phyloP scores from a whole-genome alignment of 192 early-diverging fungal species.

The Coemansia umbellata region DNA sequence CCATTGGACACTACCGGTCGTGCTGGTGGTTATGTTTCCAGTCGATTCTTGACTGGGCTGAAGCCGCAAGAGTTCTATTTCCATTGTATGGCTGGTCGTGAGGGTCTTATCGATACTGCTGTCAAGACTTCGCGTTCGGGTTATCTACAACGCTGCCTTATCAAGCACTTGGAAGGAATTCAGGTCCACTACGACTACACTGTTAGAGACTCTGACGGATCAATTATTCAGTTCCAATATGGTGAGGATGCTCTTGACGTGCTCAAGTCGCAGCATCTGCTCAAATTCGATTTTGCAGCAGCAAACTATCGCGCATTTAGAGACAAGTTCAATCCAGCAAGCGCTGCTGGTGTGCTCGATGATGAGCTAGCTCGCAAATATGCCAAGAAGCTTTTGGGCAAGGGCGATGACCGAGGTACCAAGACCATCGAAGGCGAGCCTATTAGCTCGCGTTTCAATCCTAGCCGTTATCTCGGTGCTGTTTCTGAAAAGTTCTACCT shows the following conservation, averaged over 20 bases:
- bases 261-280: slow-evolving; percentile 86
- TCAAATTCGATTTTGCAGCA: slow-evolving; percentile 90
- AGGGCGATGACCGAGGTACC: slow-evolving; percentile 48
- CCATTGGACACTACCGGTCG: slow-evolving; percentile 86
- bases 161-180: slow-evolving; percentile 97
- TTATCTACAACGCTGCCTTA: slow-evolving; percentile 97
- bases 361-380: slow-evolving; percentile 68
- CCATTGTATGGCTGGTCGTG: slow-evolving; percentile 98
- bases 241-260: slow-evolving; percentile 98
- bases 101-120: slow-evolving; percentile 99
- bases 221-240: slow-evolving; percentile 96
- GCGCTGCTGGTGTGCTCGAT: slow-evolving; percentile 63
- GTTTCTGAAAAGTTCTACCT: slow-evolving; percentile 84
- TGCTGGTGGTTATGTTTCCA: slow-evolving; percentile 95
- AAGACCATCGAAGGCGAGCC: slow-evolving; percentile 53
- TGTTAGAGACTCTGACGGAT: slow-evolving; percentile 92
- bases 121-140: slow-evolving; percentile 99
- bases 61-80: slow-evolving; percentile 90
- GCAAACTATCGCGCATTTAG: slow-evolving; percentile 82
- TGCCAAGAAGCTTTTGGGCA: slow-evolving; percentile 75
- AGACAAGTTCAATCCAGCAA: slow-evolving; percentile 72
- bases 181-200: slow-evolving; percentile 95
- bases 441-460: slow-evolving; percentile 74
- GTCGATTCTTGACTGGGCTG: slow-evolving; percentile 98
- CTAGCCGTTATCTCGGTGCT: slow-evolving; percentile 79